A percentile compares a stretch with the other conserved stretches of the same genome.
Evolutionary conservation across 331 rosid species (phyloP).

Genomic region (Erythrophleum ivorense): DNA sequence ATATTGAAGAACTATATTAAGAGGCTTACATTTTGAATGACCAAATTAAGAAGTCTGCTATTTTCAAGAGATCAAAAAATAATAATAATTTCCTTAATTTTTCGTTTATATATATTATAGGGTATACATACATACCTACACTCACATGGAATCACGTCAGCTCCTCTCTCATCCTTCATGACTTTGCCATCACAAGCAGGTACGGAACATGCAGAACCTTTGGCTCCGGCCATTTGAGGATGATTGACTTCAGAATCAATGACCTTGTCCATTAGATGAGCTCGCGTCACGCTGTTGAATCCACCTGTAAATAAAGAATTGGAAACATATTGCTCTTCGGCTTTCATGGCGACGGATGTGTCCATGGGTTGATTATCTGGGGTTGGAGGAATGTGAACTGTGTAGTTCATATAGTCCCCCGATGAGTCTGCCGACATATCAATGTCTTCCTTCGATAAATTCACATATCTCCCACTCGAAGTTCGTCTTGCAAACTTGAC

Average conservation of each 20-base stretch:
- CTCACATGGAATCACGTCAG: conserved; percentile 75
- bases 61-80: no score
- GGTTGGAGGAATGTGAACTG: conserved; percentile 85
- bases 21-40: neutral
- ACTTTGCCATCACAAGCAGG: conserved; percentile 79
- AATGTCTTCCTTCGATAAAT: conserved; percentile 73
- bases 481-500: conserved; percentile 80
- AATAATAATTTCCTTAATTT: neutral
- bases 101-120: neutral
- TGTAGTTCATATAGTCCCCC: conserved; percentile 77
- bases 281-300: conserved; percentile 83
- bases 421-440: conserved; percentile 72
- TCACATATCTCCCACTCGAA: conserved; percentile 80
- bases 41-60: neutral
- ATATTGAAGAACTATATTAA: neutral
- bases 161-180: conserved; percentile 91
- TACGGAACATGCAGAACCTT: conserved; percentile 74
- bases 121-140: conserved; percentile 66
- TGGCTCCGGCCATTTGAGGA: conserved; percentile 96
- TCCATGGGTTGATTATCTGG: conserved; percentile 89
- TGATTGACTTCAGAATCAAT: conserved; percentile 84
- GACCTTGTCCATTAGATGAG: conserved; percentile 91
- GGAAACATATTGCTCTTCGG: conserved; percentile 88
- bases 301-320: conserved; percentile 91
- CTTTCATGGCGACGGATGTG: conserved; percentile 73